Evolutionary conservation across 2,329 filamentous ascomycete species (phyloP).

Genomic region (Aspergillus calidoustus): DNA sequence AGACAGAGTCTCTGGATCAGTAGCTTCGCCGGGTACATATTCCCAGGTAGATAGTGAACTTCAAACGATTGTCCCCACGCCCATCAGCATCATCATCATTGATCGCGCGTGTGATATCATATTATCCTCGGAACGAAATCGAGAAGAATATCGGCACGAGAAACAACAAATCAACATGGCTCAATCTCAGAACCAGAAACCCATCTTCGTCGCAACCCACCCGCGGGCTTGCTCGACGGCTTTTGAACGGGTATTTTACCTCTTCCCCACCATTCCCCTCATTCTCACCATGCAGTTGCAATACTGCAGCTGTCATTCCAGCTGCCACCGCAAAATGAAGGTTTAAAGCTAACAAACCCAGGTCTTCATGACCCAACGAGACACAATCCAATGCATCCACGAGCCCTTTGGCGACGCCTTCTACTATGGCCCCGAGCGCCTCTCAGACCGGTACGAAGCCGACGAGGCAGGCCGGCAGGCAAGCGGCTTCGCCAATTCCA

Average conservation of each 20-base stretch:
- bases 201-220: constrained; percentile 92
- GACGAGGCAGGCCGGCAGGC: constrained; percentile 59
- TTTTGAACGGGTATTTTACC: constrained; percentile 78
- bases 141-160: not conserved
- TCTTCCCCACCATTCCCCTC: not conserved
- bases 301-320: not conserved
- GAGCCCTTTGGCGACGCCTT: constrained; percentile 97
- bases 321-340: not conserved
- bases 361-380: constrained; percentile 95
- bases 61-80: not conserved
- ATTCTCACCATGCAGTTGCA: not conserved
- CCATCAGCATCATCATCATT: not conserved
- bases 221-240: constrained; percentile 94
- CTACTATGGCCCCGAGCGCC: constrained; percentile 90
- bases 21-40: constrained; percentile 28
- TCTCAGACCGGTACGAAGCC: constrained; percentile 76
- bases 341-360: constrained; percentile 41
- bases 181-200: constrained; percentile 59
- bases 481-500: constrained; percentile 51
- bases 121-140: not conserved
- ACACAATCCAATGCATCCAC: constrained; percentile 81
- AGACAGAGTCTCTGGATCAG: constrained; percentile 11
- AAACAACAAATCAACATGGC: constrained; percentile 59
- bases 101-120: not conserved
- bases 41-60: constrained; percentile 28